Percentiles rank a stretch among this genome's conserved stretches.
These are phyloP conservation scores for Alnus glutinosa DNA, from an alignment of 306 rosid species.

Conservation along the genomic window DNA sequence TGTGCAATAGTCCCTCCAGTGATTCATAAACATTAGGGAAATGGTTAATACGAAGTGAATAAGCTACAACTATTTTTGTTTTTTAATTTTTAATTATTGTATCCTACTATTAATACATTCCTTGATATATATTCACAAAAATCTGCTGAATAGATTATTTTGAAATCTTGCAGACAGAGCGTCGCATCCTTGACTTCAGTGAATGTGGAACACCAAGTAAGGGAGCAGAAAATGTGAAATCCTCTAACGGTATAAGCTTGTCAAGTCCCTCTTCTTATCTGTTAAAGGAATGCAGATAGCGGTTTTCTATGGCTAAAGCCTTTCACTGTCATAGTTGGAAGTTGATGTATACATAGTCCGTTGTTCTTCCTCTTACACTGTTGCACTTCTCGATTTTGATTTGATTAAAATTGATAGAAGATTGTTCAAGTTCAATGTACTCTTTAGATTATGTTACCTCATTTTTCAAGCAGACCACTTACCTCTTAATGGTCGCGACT, in stretches of 20 bases:
- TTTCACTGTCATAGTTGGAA: constrained; percentile 9
- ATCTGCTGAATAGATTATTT: neutral
- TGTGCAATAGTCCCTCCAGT: neutral
- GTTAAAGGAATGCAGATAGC: constrained; percentile 78
- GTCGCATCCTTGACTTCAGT: constrained; percentile 87
- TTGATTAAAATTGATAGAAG: constrained; percentile 22
- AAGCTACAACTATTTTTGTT: too few species aligned
- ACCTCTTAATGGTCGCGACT: neutral
- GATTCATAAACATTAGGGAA: neutral
- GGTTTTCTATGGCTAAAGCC: constrained; percentile 13
- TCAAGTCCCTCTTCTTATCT: constrained; percentile 77
- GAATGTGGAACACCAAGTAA: constrained; percentile 85
- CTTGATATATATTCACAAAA: neutral
- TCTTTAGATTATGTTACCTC: neutral
- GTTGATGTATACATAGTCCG: constrained; percentile 21
- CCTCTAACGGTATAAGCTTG: constrained; percentile 42
- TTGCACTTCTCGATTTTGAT: constrained; percentile 13
- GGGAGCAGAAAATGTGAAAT: constrained; percentile 52
- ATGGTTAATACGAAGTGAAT: neutral
- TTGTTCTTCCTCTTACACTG: neutral
- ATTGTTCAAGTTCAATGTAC: neutral
- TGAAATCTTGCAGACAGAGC: constrained; percentile 55
- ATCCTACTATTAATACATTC: neutral
- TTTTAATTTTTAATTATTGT: too few species aligned
- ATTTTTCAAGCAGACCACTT: neutral